Conservation (phyloP, 2,329 filamentous ascomycete genomes). For the Truncatella angustata region DNA sequence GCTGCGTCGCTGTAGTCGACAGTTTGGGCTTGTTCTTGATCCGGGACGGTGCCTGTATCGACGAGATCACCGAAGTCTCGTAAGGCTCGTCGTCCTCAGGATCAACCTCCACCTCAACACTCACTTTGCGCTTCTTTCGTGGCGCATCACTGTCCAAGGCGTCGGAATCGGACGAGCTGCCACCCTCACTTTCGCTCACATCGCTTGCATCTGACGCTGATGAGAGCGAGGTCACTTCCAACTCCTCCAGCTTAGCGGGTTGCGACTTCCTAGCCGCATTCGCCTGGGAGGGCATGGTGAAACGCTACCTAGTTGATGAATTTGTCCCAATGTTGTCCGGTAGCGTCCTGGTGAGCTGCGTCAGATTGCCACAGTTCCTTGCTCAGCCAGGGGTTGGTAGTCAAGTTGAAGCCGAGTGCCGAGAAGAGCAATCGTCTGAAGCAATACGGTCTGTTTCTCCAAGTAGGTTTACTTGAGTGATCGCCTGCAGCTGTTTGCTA, state of each 20-base stretch:
- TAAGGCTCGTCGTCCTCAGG: slow-evolving; percentile 32
- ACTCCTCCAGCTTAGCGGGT: slow-evolving; percentile 20
- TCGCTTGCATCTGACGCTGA: slow-evolving; percentile 7
- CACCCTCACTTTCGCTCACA: slow-evolving; percentile 6
- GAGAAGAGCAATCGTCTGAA: no score
- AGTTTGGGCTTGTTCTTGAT: slow-evolving; percentile 39
- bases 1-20: slow-evolving; percentile 13
- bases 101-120: slow-evolving; percentile 23
- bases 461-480: no score
- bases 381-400: no score
- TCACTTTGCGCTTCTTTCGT: slow-evolving; percentile 34
- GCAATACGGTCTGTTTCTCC: no score
- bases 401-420: no score
- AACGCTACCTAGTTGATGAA: no score
- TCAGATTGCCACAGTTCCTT: no score
- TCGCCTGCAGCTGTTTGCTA: no score
- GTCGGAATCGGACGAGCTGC: slow-evolving; percentile 39
- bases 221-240: slow-evolving; percentile 17
- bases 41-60: slow-evolving; percentile 52
- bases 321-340: no score
- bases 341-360: no score
- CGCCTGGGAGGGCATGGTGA: slow-evolving; percentile 1
- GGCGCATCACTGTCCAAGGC: slow-evolving; percentile 39
- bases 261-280: slow-evolving; percentile 2
- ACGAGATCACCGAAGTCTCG: slow-evolving; percentile 35